Base-by-base conservation (phyloP, 23 red algal genomes). In the Gracilaria caudata region DNA sequence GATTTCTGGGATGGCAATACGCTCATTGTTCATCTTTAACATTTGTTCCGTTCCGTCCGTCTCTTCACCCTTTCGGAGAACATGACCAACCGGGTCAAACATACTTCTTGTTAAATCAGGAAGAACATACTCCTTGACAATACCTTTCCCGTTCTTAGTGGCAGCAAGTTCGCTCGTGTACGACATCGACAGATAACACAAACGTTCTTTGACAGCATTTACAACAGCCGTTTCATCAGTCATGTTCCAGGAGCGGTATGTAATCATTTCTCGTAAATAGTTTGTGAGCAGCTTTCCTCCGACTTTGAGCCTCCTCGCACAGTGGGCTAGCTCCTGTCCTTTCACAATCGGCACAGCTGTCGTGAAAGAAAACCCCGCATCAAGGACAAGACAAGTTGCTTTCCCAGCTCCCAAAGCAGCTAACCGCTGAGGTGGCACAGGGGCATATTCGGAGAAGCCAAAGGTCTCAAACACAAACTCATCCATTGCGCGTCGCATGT, bases 251-350 rank as follows among this genome's bases (percentile, higher is more conserved):
- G 79, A 73, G 20, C 95, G 61, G 59, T 80, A 94, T 14, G 81
- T 91, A 51, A 98, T 77, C 53, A 59, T 59, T 74, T 94, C 90
- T 77, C 93, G 94, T 23, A 98, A 68, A 45, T 91, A 73, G 61
- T 98, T 93, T 0, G 86, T 98, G n/a, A 98, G 81, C 25, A 82
- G 76, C 19, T 93, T 93, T 37, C 95, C 95, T 29, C 95, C 95
- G 14, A 98, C 39, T 54, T 90, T 83, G 19, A 98, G 77, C 81
- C 95, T 73, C 34, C 86, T 75, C 20, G 80, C 73, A 13, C 80
- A 83, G n/a, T 65, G 54, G 0, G 60, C 54, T 16, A 92, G 46
- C 34, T 81, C 84, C n/a, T 28, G 14, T 39, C 91, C 86, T 11
- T 86, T n/a, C 11, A 98, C 78, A 81, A 98, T 68, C 6, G 95